Base-by-base conservation (phyloP, 2,329 filamentous ascomycete genomes). In the Eutypella sp. region DNA sequence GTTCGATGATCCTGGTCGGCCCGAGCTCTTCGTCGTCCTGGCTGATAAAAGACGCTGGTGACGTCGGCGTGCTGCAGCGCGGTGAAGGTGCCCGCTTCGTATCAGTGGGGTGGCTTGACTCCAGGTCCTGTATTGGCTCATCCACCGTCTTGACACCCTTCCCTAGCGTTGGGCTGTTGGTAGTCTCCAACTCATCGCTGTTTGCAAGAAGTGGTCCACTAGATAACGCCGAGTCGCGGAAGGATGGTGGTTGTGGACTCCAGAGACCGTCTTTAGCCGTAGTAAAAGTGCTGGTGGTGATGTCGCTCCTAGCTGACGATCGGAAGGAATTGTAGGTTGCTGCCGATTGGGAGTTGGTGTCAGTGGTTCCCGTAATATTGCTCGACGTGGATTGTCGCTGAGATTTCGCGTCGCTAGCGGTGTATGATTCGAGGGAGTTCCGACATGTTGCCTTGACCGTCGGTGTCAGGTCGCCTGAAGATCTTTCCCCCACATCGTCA, bases 271-370 rank as follows among this genome's bases (percentile, higher is more conserved):
- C 40, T 22, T 33, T 40, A 20, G 37, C 11, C n/a, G 40, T 44
- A 9, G 49, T 31, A 25, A 48, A 45, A 19, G 38, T 45, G 18
- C 34, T 40, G 29, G 46, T 50, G 18, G 48, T 52, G 9, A 42
- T n/a, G 18, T 55, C 52, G 40, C 51, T 55, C 37, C 47, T 45
- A 3, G 49, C 52, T 3, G 55, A 58, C 20, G 45, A 48, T 37
- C 40, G 44, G 39, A 47, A 44, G 3, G 52, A 48, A 25, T 40
- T 40, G 22, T 36, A 42, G 9, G 56, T 54, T 19, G 44, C 44
- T 25, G 41, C 40, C 16, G 55, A 56, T 23, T 52, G 48, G 19
- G 47, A 50, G 41, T 48, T 48, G 23, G 50, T 50, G 22, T 49
- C 41, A 16, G 50, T 47, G 9, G 47, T 50, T 15, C 46, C 38